These are phyloP conservation scores for Erodium texanum DNA, from an alignment of 441 rosid species.

Conservation along the genomic window DNA sequence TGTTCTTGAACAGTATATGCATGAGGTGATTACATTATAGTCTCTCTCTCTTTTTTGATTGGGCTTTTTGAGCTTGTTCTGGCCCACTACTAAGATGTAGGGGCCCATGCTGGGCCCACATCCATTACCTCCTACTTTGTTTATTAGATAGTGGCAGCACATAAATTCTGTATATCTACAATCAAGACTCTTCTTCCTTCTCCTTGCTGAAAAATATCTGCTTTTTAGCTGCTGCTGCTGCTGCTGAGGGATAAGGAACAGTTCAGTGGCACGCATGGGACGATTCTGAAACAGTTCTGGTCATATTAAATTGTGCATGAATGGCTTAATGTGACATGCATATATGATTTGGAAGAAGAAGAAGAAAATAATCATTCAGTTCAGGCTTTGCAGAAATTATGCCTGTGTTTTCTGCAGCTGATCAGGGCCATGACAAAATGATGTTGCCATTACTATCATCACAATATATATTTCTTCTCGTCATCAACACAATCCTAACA, in stretches of 20 bases:
- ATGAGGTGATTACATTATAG: no score
- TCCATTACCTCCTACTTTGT: background rate
- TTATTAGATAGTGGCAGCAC: no score
- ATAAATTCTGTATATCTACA: background rate
- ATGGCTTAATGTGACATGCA: background rate
- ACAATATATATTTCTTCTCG: background rate
- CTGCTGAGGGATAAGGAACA: background rate
- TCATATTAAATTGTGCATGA: background rate
- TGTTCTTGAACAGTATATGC: no score
- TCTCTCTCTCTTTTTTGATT: no score
- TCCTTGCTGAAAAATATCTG: background rate
- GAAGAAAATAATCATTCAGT: background rate
- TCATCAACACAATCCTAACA: slow-evolving; percentile 7
- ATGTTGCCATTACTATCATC: background rate
- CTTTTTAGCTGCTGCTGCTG: no score
- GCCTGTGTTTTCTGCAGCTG: slow-evolving; percentile 6
- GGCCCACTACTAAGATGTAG: background rate
- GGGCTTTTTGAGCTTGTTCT: background rate
- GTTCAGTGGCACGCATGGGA: background rate
- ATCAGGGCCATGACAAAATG: slow-evolving; percentile 2
- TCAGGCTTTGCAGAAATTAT: background rate
- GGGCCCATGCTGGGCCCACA: background rate
- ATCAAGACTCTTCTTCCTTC: background rate
- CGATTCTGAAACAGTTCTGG: background rate
- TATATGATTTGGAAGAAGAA: background rate